These are phyloP conservation scores for Tilletia caries DNA, from an alignment of 1,284 basidiomycete genomes.

Conservation along the genomic window DNA sequence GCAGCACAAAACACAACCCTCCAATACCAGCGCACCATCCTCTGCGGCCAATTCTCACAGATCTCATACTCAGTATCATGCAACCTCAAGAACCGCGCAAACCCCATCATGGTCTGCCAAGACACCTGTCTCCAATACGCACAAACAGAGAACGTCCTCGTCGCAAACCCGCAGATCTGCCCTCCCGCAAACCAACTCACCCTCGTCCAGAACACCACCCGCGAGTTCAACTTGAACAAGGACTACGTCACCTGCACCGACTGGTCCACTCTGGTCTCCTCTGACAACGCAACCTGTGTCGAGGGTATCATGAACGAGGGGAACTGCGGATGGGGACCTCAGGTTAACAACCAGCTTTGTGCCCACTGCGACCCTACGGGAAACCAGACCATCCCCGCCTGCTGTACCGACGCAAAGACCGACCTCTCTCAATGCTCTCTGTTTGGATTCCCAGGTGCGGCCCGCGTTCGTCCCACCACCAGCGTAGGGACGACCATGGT, in stretches of 20 bases:
- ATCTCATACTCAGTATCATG: constrained; percentile 39
- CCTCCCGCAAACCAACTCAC: constrained; percentile 35
- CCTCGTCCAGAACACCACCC: constrained; percentile 32
- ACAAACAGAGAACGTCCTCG: constrained; percentile 33
- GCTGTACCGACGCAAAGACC: constrained; percentile 41
- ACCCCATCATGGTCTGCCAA: constrained; percentile 45
- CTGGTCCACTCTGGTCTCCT: constrained; percentile 55
- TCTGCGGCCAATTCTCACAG: constrained; percentile 45
- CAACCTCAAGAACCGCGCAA: constrained; percentile 28
- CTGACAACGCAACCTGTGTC: constrained; percentile 54
- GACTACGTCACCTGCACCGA: constrained; percentile 54
- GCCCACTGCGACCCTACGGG: constrained; percentile 51
- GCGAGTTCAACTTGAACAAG: constrained; percentile 49
- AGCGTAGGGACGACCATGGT: constrained; percentile 30
- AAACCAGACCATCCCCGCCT: constrained; percentile 33
- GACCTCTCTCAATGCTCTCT: constrained; percentile 35
- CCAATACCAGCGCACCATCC: constrained; percentile 45
- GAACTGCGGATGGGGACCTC: constrained; percentile 56
- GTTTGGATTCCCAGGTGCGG: constrained; percentile 40
- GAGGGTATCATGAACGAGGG: constrained; percentile 55
- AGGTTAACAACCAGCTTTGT: constrained; percentile 54
- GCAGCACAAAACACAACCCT: constrained; percentile 36
- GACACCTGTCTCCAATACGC: constrained; percentile 42
- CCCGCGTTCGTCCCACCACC: constrained; percentile 32
- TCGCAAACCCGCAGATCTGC: constrained; percentile 44